phyloP scores from a whole-genome alignment of 176 grass and related monocot genomes.

The Pontederia paniculata region DNA sequence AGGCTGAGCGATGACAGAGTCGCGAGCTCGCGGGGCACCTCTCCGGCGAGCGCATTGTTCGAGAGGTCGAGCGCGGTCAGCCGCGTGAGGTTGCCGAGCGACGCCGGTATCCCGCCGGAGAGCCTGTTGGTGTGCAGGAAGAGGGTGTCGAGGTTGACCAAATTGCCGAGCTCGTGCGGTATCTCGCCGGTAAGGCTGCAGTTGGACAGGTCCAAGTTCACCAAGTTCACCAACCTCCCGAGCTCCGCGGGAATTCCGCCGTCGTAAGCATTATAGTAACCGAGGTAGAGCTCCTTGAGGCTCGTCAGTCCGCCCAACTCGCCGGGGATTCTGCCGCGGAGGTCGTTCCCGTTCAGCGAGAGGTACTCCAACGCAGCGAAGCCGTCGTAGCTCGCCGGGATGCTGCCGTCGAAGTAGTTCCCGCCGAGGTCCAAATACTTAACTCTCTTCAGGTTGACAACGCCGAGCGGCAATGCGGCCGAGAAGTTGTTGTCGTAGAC shows the following conservation, averaged over 20 bases:
- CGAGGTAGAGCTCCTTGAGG: slow-evolving; percentile 68
- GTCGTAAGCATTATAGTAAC: slow-evolving; percentile 77
- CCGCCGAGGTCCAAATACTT: slow-evolving; percentile 84
- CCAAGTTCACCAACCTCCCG: slow-evolving; percentile 30
- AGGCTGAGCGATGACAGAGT: too few relatives aligned
- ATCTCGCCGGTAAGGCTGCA: slow-evolving; percentile 55
- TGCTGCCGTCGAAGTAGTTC: slow-evolving; percentile 65
- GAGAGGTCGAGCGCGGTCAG: too few relatives aligned
- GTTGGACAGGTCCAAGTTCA: slow-evolving; percentile 54
- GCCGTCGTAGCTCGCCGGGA: slow-evolving; percentile 48
- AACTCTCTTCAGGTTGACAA: slow-evolving; percentile 32
- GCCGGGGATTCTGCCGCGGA: slow-evolving; percentile 46
- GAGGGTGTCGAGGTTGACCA: slow-evolving; percentile 23
- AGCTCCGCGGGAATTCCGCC: slow-evolving; percentile 52
- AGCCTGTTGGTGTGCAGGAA: background rate
- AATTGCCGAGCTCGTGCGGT: slow-evolving; percentile 44
- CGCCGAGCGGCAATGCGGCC: slow-evolving; percentile 34
- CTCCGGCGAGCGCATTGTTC: too few relatives aligned
- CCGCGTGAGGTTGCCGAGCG: background rate
- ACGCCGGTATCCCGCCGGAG: background rate
- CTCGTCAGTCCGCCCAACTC: slow-evolving; percentile 61
- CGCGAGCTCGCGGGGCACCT: too few relatives aligned
- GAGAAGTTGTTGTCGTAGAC: slow-evolving; percentile 99
- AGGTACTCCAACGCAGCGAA: slow-evolving; percentile 69
- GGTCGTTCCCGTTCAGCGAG: slow-evolving; percentile 84